Evolutionary conservation across 257 asterid species (phyloP), one percentile per base, ranked within the genome.

Genomic region (Ophiorrhiza pumila): DNA sequence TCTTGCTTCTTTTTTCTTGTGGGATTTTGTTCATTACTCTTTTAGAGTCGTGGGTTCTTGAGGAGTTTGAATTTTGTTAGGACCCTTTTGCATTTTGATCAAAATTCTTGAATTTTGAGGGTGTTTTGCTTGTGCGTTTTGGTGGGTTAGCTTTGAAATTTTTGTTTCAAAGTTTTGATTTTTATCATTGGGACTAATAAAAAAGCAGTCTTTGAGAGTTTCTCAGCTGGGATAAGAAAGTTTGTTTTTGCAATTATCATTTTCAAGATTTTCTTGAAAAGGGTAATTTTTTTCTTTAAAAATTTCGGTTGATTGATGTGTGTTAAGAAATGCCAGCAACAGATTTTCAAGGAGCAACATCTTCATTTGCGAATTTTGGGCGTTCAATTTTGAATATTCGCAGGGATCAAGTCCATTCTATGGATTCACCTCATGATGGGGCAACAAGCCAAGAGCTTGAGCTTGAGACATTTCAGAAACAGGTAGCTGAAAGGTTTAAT

Each of bases 361-460:
- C 90, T 42, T 78, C 97, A 1, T 79, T 90, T 10, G 78, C 87
- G 37, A 83, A 71, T 79, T 83, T 88, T 47, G 87, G 90, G n/a
- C 86, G 95, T 50, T 79, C 95, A n/a, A 65, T 84, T 60, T 62
- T 85, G 75, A 86, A 87, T 80, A 77, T 88, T 34, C 92, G 96
- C 17, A 87, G 93, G 14, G 96, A 92, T 63, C 98, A 90, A 69
- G 89, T 91, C 67, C 93, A 90, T 66, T 85, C 97, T 10, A 84
- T 89, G 98, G 97, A 90, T 20, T 68, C 91, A 42, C 34, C 88
- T 18, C 86, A 74, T 13, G 4, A 29, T 65, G 90, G 83, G 29
- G 70, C 71, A 58, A 68, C 85, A 27, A 75, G 83, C 61, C 88
- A 80, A 61, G 95, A 87, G 4, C 29, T 62, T 1, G 91, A 90